Conservation (phyloP, 345 rosid species). For the Lepidium africanum region DNA sequence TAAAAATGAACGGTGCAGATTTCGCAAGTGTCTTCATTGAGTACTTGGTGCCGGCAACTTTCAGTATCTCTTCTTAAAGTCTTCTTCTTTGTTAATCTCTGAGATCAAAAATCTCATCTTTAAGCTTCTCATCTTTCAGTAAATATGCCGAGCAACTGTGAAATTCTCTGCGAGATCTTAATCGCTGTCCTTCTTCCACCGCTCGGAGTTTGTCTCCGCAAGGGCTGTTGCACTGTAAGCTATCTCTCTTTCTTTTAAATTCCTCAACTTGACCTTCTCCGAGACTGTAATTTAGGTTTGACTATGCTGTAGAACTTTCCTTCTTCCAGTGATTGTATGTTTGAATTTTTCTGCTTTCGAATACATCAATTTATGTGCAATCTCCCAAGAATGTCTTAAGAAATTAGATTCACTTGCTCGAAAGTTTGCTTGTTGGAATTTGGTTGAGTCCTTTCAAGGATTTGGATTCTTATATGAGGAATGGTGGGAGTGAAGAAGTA, state of each 20-base stretch:
- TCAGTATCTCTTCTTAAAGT: background rate
- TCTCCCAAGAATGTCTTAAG: background rate
- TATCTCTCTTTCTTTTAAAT: background rate
- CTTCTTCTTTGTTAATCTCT: background rate
- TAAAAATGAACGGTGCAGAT: slow-evolving; percentile 10
- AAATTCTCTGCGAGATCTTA: slow-evolving; percentile 68
- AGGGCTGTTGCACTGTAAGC: slow-evolving; percentile 81
- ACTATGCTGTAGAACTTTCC: background rate
- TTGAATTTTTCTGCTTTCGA: background rate
- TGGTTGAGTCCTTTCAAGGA: background rate
- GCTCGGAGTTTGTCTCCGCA: slow-evolving; percentile 77
- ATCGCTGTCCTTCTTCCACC: slow-evolving; percentile 86
- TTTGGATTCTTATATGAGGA: no score
- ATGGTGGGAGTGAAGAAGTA: no score
- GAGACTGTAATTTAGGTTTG: background rate
- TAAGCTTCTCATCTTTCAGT: background rate
- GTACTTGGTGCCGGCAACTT: background rate
- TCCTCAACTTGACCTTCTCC: background rate
- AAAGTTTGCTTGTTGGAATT: background rate
- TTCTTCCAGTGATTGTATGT: background rate
- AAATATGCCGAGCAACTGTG: slow-evolving; percentile 59
- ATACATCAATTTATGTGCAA: background rate
- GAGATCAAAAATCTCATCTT: background rate
- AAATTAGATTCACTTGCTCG: background rate
- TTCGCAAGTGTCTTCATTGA: background rate